phyloP scores from a whole-genome alignment of 805 yeast genomes.

The Dipodascus geniculatus region DNA sequence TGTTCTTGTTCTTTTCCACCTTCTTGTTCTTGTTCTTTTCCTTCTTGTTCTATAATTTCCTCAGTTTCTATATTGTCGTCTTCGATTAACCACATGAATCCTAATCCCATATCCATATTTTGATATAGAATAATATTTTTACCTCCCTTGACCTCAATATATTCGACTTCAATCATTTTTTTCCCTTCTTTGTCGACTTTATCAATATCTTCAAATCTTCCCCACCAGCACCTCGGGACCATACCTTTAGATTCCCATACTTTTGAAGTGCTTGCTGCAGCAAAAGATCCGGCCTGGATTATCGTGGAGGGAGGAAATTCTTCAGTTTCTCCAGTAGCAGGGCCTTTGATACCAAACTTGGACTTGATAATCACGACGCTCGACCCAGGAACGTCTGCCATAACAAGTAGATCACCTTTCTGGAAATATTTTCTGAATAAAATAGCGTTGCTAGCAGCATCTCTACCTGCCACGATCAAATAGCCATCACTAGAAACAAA shows the following conservation, averaged over 20 bases:
- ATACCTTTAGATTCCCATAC: slow-evolving; percentile 80
- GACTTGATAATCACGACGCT: slow-evolving; percentile 72
- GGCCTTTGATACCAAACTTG: slow-evolving; percentile 47
- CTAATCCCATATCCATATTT: slow-evolving; percentile 86
- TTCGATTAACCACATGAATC: slow-evolving; percentile 55
- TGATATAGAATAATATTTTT: slow-evolving; percentile 55
- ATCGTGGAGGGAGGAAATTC: slow-evolving; percentile 77
- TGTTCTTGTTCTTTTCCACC: slow-evolving; percentile 1
- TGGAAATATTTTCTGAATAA: slow-evolving; percentile 68
- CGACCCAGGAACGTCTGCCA: slow-evolving; percentile 64
- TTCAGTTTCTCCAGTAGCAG: slow-evolving; percentile 3
- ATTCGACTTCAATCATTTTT: slow-evolving; percentile 56
- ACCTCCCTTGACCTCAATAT: slow-evolving; percentile 42
- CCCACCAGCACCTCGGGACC: slow-evolving; percentile 76
- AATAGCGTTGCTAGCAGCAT: slow-evolving; percentile 65
- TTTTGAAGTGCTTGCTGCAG: slow-evolving; percentile 59
- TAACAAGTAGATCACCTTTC: slow-evolving; percentile 59
- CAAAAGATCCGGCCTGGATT: slow-evolving; percentile 78
- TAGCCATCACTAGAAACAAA: slow-evolving; percentile 85
- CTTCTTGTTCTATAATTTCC: slow-evolving; percentile 16
- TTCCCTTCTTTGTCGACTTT: slow-evolving; percentile 33
- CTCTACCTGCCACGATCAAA: slow-evolving; percentile 78
- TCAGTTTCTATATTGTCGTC: slow-evolving; percentile 18
- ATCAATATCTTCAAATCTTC: slow-evolving; percentile 55
- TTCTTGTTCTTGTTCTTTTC: slow-evolving; percentile 9